Conservation (phyloP, 257 asterid species). For the Henckelia pumila region DNA sequence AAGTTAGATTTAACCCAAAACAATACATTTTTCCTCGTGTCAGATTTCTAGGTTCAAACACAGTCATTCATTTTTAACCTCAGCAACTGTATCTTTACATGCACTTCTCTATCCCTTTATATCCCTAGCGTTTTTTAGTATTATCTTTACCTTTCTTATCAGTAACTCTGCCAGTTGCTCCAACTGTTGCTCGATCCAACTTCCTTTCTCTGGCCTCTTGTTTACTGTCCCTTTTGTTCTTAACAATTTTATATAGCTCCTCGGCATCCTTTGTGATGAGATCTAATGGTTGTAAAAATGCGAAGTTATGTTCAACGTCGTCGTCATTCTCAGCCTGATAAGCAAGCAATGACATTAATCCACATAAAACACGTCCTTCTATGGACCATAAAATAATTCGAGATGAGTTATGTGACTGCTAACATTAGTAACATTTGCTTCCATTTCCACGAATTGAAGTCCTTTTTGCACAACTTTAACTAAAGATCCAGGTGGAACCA, state of each 20-base stretch:
- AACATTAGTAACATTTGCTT: slow-evolving; percentile 46
- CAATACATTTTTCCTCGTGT: slow-evolving; percentile 24
- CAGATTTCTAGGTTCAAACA: neutral
- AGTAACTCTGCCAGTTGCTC: slow-evolving; percentile 16
- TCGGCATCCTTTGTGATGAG: slow-evolving; percentile 38
- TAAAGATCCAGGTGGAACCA: slow-evolving; percentile 45
- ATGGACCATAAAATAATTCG: neutral
- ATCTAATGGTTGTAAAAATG: slow-evolving; percentile 36
- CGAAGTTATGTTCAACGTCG: slow-evolving; percentile 42
- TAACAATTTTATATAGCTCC: slow-evolving; percentile 30
- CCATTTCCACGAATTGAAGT: slow-evolving; percentile 42
- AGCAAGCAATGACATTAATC: slow-evolving; percentile 13
- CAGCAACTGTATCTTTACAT: slow-evolving; percentile 14
- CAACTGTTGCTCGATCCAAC: slow-evolving; percentile 21
- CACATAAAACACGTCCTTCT: slow-evolving; percentile 4
- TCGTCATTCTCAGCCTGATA: slow-evolving; percentile 34
- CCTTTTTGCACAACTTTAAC: slow-evolving; percentile 42
- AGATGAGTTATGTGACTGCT: slow-evolving; percentile 27
- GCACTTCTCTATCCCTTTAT: slow-evolving; percentile 24
- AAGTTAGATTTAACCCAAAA: slow-evolving; percentile 22
- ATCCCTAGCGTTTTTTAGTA: slow-evolving; percentile 15
- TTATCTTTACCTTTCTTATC: slow-evolving; percentile 17
- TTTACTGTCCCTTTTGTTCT: slow-evolving; percentile 27
- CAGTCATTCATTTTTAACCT: slow-evolving; percentile 9
- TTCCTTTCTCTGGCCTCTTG: slow-evolving; percentile 27